Conservation (phyloP, 2,329 filamentous ascomycete genomes). For the Proliferodiscus dingleyae region DNA sequence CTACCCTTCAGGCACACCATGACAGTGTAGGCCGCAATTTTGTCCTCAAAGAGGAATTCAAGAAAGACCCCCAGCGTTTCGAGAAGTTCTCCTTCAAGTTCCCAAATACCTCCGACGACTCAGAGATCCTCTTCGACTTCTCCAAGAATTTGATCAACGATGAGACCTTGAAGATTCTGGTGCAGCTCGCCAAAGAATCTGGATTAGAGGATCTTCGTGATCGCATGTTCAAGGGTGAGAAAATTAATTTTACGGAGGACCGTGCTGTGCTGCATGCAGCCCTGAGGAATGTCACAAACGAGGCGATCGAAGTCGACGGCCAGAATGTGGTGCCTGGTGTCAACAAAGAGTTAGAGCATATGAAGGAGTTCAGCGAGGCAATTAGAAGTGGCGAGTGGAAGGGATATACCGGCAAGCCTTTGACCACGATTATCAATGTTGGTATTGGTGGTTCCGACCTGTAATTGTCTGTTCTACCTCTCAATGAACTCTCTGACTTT, state of each 20-base stretch:
- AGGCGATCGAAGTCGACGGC: slow-evolving; percentile 80
- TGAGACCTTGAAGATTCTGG: slow-evolving; percentile 80
- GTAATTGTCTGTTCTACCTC: slow-evolving; percentile 51
- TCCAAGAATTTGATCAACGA: slow-evolving; percentile 98
- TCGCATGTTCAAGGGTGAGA: slow-evolving; percentile 94
- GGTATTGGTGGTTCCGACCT: slow-evolving; percentile 98
- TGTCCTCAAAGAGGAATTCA: slow-evolving; percentile 88
- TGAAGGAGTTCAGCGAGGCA: slow-evolving; percentile 97
- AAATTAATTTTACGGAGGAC: slow-evolving; percentile 99
- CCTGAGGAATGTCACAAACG: slow-evolving; percentile 81
- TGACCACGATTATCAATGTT: slow-evolving; percentile 94
- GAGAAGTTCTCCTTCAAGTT: slow-evolving; percentile 86
- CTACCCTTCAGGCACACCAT: slow-evolving; percentile 86
- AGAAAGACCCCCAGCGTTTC: slow-evolving; percentile 83
- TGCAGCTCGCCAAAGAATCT: slow-evolving; percentile 88
- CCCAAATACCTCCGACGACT: slow-evolving; percentile 68
- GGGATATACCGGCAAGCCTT: slow-evolving; percentile 94
- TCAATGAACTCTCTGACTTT: slow-evolving; percentile 20
- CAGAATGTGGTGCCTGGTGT: slow-evolving; percentile 92
- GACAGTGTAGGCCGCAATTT: slow-evolving; percentile 81
- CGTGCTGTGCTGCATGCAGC: slow-evolving; percentile 95
- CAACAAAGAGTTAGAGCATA: slow-evolving; percentile 87
- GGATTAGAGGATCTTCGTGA: slow-evolving; percentile 89
- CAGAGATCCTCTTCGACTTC: slow-evolving; percentile 95
- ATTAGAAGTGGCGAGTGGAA: slow-evolving; percentile 95